phyloP scores from a whole-genome alignment of 2,329 filamentous ascomycete genomes.

The Arthroderma uncinatum region DNA sequence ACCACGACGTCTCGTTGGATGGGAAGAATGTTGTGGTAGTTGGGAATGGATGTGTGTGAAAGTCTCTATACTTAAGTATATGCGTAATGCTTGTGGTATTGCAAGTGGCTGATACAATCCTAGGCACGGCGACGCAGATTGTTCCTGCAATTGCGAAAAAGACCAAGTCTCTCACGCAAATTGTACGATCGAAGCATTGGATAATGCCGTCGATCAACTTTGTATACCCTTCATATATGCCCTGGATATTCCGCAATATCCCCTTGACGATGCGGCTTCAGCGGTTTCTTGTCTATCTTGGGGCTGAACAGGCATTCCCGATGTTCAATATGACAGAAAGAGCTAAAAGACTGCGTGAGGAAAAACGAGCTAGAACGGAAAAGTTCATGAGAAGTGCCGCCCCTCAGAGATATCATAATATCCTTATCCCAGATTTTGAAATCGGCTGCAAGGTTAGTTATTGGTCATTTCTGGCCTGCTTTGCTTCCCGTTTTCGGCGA shows the following conservation, averaged over 20 bases:
- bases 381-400: slow-evolving; percentile 38
- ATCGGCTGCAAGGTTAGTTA: slow-evolving; percentile 45
- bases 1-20: slow-evolving; percentile 17
- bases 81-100: not conserved
- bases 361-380: slow-evolving; percentile 33
- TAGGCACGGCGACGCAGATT: slow-evolving; percentile 21
- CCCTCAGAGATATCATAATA: slow-evolving; percentile 48
- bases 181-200: slow-evolving; percentile 49
- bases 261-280: slow-evolving; percentile 35
- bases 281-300: slow-evolving; percentile 27
- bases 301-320: slow-evolving; percentile 18
- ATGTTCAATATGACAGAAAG: slow-evolving; percentile 36
- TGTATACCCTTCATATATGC: slow-evolving; percentile 38
- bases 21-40: slow-evolving; percentile 22
- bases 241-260: slow-evolving; percentile 38
- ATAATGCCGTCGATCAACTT: slow-evolving; percentile 36
- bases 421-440: slow-evolving; percentile 50
- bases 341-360: slow-evolving; percentile 30
- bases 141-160: slow-evolving; percentile 27
- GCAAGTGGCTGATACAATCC: not conserved
- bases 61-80: not conserved
- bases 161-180: slow-evolving; percentile 45
- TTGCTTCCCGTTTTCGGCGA: not conserved
- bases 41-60: slow-evolving; percentile 26
- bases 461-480: not conserved